A percentile compares a stretch with the other conserved stretches of the same genome.
These are phyloP conservation scores for Plicaturopsis crispa DNA, from an alignment of 768 basidiomycete species.

Conservation along the genomic window DNA sequence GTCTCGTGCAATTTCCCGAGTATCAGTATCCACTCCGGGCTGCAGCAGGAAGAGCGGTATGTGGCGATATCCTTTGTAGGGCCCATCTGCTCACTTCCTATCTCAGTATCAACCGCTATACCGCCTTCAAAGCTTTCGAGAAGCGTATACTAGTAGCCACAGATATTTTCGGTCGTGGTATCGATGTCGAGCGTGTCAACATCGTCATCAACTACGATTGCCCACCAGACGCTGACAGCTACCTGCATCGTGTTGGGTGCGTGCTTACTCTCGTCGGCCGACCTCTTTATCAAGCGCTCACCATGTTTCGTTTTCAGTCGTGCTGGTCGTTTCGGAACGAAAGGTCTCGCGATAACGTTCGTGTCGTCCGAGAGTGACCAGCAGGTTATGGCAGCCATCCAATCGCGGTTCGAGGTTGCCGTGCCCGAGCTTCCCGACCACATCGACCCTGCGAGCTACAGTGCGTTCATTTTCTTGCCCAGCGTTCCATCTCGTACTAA, in stretches of 20 bases:
- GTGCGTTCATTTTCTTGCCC: conserved; percentile 38
- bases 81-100: background rate
- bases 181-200: conserved; percentile 99
- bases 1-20: conserved; percentile 98
- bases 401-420: conserved; percentile 94
- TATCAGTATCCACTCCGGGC: conserved; percentile 93
- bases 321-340: conserved; percentile 98
- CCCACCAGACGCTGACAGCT: conserved; percentile 95
- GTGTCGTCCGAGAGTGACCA: conserved; percentile 89
- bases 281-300: conserved; percentile 2
- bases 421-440: conserved; percentile 92
- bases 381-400: conserved; percentile 91
- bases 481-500: conserved; percentile 3
- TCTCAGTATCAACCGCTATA: conserved; percentile 84
- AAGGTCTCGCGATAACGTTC: conserved; percentile 97
- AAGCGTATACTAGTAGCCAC: conserved; percentile 98
- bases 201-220: conserved; percentile 99
- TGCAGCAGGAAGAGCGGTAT: conserved; percentile 93
- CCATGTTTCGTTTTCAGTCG: conserved; percentile 43
- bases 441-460: conserved; percentile 93
- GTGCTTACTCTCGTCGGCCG: conserved; percentile 19
- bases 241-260: conserved; percentile 95
- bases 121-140: conserved; percentile 98
- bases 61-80: conserved; percentile 20
- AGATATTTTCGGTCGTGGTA: conserved; percentile 98